Percentiles rank a stretch among this genome's conserved stretches.
These are phyloP conservation scores for Fusarium goolgardi DNA, from an alignment of 2,329 filamentous ascomycete species.

Conservation along the genomic window DNA sequence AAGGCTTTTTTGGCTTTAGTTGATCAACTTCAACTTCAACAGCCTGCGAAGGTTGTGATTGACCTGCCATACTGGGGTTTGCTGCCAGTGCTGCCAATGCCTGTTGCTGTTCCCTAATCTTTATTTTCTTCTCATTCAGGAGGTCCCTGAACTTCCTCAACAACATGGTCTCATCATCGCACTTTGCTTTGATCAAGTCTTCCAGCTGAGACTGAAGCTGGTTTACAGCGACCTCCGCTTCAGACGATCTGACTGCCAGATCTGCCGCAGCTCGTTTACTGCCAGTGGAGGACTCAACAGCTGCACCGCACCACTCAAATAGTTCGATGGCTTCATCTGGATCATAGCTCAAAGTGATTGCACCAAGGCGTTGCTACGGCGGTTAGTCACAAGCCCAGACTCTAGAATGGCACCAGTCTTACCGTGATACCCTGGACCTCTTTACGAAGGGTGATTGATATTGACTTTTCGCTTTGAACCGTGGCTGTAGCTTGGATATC, in stretches of 20 bases:
- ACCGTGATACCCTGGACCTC: slow-evolving; percentile 76
- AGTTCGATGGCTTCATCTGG: slow-evolving; percentile 70
- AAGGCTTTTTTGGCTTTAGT: slow-evolving; percentile 41
- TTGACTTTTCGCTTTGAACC: slow-evolving; percentile 62
- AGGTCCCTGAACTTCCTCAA: slow-evolving; percentile 76
- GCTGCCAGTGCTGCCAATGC: slow-evolving; percentile 63
- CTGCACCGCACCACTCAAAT: slow-evolving; percentile 76
- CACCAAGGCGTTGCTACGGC: slow-evolving; percentile 74
- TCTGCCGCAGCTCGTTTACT: slow-evolving; percentile 58
- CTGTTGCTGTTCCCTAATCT: slow-evolving; percentile 78
- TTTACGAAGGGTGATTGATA: slow-evolving; percentile 73
- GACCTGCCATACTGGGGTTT: slow-evolving; percentile 50
- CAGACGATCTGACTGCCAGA: slow-evolving; percentile 56
- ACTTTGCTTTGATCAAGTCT: slow-evolving; percentile 73
- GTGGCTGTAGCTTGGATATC: slow-evolving; percentile 71
- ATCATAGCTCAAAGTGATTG: slow-evolving; percentile 67
- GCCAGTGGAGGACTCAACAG: slow-evolving; percentile 61
- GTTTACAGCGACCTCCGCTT: slow-evolving; percentile 66
- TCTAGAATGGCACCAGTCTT: slow-evolving; percentile 46
- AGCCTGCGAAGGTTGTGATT: slow-evolving; percentile 45
- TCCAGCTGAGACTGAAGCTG: slow-evolving; percentile 72
- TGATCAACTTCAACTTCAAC: slow-evolving; percentile 18
- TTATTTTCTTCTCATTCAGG: slow-evolving; percentile 83
- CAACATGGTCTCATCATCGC: slow-evolving; percentile 72
- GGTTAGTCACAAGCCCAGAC: slow-evolving; percentile 39